Evolutionary conservation across 108 stramenopile genomes (phyloP), one percentile per base, ranked within the genome.

Genomic region (Cyclotella baltica): DNA sequence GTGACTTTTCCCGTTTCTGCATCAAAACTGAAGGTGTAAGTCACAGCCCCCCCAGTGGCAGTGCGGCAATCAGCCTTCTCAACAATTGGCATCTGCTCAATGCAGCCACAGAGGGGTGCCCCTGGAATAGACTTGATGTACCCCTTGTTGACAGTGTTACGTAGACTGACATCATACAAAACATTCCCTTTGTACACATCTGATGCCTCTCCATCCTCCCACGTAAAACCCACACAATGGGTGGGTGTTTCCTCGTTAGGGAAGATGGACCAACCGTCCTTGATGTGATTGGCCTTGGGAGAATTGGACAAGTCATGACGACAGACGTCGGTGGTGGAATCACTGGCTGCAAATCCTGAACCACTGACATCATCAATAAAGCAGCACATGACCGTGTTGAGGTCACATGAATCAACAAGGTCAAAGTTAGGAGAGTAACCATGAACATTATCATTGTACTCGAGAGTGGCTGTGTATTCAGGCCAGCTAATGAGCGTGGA

Each of bases 21-120:
- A 51, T 72, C 76, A 27, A 43, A 19, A 11, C 27, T 4, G 48
- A 70, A 75, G 13, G 78, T 51, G 43, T 73, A 77, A 25, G 16
- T 35, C 18, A 70, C 30, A 30, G 18, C 25, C 18, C 29, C 47
- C 2, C 0, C 47, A 22, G 48, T 29, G 28, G 69, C 78, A 18
- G 25, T 59, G 20, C 68, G 43, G 37, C 78, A 74, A 23, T 36
- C 47, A 20, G 73, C 55, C 29, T 27, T 23, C 22, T 33, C 72
- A 23, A 76, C 81, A 0, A 66, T 70, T 34, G 77, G 70, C 76
- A 76, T 75, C 57, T 83, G 77, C 30, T 85, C 84, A 11, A 78
- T 34, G 66, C 84, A 85, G 29, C 62, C 79, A 40, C 84, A 85
- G 67, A 85, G 77, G 43, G 84, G 84, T 19, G 84, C 80, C 13